Conservation (phyloP, 345 rosid genomes). For the Erucastrum elatum region DNA sequence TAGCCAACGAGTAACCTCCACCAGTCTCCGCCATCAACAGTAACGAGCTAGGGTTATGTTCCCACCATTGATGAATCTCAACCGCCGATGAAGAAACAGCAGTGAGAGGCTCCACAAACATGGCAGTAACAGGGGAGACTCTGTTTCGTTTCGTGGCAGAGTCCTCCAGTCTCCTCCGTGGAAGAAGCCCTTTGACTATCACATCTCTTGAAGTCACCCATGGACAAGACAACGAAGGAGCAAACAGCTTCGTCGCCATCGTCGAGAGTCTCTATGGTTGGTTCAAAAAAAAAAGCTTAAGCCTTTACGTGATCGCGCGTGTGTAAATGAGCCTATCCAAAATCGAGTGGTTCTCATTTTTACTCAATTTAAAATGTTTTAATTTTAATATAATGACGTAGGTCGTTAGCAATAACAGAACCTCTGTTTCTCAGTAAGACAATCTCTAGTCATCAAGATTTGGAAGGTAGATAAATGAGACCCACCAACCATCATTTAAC, state of each 20-base stretch:
- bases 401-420: conserved; percentile 8
- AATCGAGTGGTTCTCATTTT: conserved; percentile 36
- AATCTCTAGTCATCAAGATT: neutral
- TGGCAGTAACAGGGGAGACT: conserved; percentile 20
- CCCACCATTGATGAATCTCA: conserved; percentile 41
- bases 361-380: neutral
- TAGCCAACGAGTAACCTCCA: conserved; percentile 83
- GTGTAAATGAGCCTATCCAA: conserved; percentile 23
- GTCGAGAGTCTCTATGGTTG: conserved; percentile 3
- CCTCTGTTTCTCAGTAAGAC: conserved; percentile 30
- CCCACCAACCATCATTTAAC: conserved; percentile 35
- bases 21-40: conserved; percentile 56
- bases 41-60: conserved; percentile 37
- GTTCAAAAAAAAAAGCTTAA: neutral
- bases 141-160: conserved; percentile 9
- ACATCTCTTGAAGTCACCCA: conserved; percentile 35
- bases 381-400: conserved; percentile 15
- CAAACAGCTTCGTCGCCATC: conserved; percentile 42
- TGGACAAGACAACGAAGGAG: conserved; percentile 36
- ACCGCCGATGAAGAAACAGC: conserved; percentile 36
- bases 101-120: conserved; percentile 26
- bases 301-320: conserved; percentile 25
- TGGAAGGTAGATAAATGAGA: conserved; percentile 16
- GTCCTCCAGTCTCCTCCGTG: neutral
- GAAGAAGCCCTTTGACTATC: neutral